phyloP scores from a whole-genome alignment of 805 yeast genomes.

The Kluyveromyces siamensis region DNA sequence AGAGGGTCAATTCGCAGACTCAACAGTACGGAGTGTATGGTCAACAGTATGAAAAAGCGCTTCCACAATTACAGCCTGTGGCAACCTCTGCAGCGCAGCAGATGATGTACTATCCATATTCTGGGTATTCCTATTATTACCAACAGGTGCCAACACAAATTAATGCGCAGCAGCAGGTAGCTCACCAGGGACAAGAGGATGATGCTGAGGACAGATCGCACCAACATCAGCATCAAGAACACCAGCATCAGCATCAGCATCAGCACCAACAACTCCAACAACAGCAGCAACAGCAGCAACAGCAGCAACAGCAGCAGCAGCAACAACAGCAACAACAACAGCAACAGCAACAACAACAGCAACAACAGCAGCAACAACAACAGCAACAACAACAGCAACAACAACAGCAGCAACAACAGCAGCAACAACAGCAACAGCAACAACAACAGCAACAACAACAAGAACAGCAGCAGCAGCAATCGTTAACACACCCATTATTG shows the following conservation, averaged over 20 bases:
- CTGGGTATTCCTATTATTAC: conserved; percentile 2
- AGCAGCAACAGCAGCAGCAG: background rate
- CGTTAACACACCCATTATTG: background rate
- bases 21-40: conserved; percentile 1
- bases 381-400: background rate
- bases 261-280: background rate
- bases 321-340: background rate
- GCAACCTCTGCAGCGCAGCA: background rate
- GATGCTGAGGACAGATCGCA: background rate
- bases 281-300: background rate
- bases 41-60: conserved; percentile 1
- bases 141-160: conserved; percentile 1
- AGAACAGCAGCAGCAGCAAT: background rate
- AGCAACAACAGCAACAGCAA: background rate
- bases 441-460: background rate
- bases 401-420: background rate
- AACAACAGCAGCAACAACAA: background rate
- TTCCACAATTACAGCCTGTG: conserved; percentile 2
- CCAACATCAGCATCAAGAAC: background rate
- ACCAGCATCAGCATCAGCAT: background rate
- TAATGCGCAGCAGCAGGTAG: background rate
- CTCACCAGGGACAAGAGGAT: background rate
- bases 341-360: background rate
- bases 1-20: conserved; percentile 1
- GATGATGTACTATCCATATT: conserved; percentile 2